Evolutionary conservation across 2,329 filamentous ascomycete genomes (phyloP), one percentile per base, ranked within the genome.

Genomic region (Aspergillus sp.): DNA sequence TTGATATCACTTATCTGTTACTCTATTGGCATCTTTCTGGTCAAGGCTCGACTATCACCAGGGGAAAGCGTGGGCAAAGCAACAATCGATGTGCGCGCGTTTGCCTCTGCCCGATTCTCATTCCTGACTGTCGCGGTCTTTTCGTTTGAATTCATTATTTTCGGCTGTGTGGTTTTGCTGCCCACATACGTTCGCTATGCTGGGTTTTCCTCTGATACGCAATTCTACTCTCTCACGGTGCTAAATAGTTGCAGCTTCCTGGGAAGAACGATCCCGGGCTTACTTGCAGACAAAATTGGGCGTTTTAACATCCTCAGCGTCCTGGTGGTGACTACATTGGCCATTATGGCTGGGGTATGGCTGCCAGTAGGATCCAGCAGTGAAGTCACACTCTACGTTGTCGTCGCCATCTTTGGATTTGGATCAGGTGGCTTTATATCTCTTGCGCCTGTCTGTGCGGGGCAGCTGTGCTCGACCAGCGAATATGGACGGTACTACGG

Each of bases 371-470:
- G 34, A 27, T 64, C 68, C 1, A 64, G 56, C 0, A 59, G 62
- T 11, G 57, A 68, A 4, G 58, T 54, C 0, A 69, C 67, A 0
- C 51, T 76, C 2, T 75, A 74, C 42, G 61, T 59, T 0, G 74
- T 74, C 31, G 61, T 68, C 1, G 71, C 68, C 0, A 50, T 76
- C 0, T 77, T 73, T 56, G 74, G 73, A 0, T 73, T 76, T n/a
- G 71, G 71, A 0, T 73, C 70, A 2, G 73, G 73, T 0, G 69
- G 69, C 0, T 76, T 71, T 58, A 57, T 76, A n/a, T 70, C 69
- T 0, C 60, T 74, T 2, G 65, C 66, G 5, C 49, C 61, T 36
- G 73, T 73, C 0, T 76, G 73, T 42, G 62, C 74, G 19, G 72
- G 71, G 0, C 69, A 74, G 38, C 62, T 73, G 0, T 75, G 72